Percentiles rank a stretch among this genome's conserved stretches.
These are phyloP conservation scores for Salvia rosmarinus DNA, from an alignment of 257 asterid species.

Conservation along the genomic window DNA sequence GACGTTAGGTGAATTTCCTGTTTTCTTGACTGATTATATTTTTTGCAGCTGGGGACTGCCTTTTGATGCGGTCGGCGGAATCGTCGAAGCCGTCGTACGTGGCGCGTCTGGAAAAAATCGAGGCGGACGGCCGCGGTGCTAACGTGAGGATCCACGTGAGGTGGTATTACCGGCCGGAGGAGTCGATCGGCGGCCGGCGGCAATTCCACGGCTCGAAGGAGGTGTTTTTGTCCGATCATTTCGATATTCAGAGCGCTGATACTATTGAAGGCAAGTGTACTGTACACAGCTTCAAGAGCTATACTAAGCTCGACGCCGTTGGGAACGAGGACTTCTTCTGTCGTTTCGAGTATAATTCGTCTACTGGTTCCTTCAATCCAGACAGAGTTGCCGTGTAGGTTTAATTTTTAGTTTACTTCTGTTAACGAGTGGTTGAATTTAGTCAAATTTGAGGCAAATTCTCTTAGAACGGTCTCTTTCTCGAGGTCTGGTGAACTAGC, in stretches of 20 bases:
- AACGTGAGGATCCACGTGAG: conserved; percentile 75
- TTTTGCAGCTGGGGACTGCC: conserved; percentile 82
- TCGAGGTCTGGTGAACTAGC: neutral
- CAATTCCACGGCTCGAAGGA: conserved; percentile 94
- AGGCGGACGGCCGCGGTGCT: conserved; percentile 80
- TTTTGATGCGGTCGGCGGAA: conserved; percentile 82
- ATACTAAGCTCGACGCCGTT: conserved; percentile 86
- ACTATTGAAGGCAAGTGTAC: conserved; percentile 86
- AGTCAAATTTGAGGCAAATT: conserved; percentile 9
- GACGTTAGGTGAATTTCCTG: neutral
- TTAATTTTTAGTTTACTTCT: neutral
- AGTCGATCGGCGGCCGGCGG: conserved; percentile 91
- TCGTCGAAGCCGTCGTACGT: conserved; percentile 86
- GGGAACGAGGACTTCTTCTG: conserved; percentile 93
- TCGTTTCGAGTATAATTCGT: conserved; percentile 88
- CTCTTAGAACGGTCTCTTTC: neutral
- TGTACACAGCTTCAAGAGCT: conserved; percentile 85
- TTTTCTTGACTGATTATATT: conserved; percentile 16
- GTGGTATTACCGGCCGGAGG: conserved; percentile 98
- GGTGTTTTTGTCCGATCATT: conserved; percentile 88
- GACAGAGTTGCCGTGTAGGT: conserved; percentile 96
- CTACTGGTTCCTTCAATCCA: conserved; percentile 88
- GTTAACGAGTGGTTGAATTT: neutral
- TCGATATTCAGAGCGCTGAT: conserved; percentile 85
- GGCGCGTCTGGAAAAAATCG: conserved; percentile 84